Base-by-base conservation (phyloP, 176 grass and related monocot species). In the Oryza australiensis region DNA sequence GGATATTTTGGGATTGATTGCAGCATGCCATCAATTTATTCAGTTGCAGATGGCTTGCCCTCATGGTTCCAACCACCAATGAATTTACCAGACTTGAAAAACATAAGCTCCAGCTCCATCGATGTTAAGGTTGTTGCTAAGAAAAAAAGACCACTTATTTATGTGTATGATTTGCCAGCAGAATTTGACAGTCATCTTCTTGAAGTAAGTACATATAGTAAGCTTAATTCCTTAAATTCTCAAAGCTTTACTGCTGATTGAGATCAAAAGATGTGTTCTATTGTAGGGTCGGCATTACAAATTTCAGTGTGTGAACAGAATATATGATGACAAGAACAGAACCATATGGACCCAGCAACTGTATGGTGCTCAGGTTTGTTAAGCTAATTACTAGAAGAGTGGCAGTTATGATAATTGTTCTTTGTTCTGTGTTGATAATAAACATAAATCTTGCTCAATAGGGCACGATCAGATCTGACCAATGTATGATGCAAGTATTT, bases 1-100 rank as follows among this genome's bases (percentile, higher is more conserved):
- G 96, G 93, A 41, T 95, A 95, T 80, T 98, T 93, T 88, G 96
- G 96, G 82, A 98, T 91, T 80, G 96, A 98, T 88, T 98, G 96
- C 87, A 91, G 93, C 45, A 82, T 98, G 72, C 96, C 90, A 80
- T 93, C 88, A 79, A 86, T 67, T 18, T 68, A 82, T 80, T 95
- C 90, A 34, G 38, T 90, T 77, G 37, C 88, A 64, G 29, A 86
- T 89, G 86, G 81, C 9, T 91, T 84, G 88, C 95, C 95, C 26
- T 79, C 72, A 70, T 98, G 92, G 90, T 87, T 98, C 84, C 82
- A 88, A 51, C 76, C 85, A 80, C 72, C 82, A 82, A 71, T 76
- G 66, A 69, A 82, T 82, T 68, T 70, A 80, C 29, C 81, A 76
- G 84, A 89, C 41, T 71, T 68, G 57, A 70, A 79, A 77, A 46